phyloP scores from a whole-genome alignment of 2,329 filamentous ascomycete genomes.

The Trichoderma pleuroti region DNA sequence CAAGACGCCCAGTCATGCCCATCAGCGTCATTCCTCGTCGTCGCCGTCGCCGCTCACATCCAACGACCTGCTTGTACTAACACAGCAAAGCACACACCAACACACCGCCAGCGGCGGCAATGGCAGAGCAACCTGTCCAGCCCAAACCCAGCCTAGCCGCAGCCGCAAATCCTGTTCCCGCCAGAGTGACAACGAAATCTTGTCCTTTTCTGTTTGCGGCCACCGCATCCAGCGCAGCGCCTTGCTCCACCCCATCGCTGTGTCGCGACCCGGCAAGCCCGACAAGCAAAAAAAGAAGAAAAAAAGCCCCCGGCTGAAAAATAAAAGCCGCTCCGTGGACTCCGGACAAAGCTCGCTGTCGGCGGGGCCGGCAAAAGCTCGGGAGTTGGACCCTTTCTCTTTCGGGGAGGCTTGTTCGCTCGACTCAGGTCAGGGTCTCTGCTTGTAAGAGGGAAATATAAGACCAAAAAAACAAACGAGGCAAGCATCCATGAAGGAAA shows the following conservation, averaged over 20 bases:
- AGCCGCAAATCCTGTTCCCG: neutral
- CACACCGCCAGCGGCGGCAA: slow-evolving; percentile 11
- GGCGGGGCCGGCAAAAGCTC: slow-evolving; percentile 10
- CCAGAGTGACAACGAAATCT: neutral
- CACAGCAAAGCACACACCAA: neutral
- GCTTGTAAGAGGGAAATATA: neutral
- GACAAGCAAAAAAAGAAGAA: neutral
- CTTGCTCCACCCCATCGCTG: neutral
- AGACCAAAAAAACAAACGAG: neutral
- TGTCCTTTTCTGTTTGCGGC: slow-evolving; percentile 11
- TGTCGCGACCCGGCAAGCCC: slow-evolving; percentile 5
- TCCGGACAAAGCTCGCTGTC: slow-evolving; percentile 16
- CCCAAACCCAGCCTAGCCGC: neutral
- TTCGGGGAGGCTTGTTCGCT: neutral
- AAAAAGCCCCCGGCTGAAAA: neutral
- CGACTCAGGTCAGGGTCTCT: neutral
- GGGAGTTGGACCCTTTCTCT: neutral
- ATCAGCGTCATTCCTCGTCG: slow-evolving; percentile 11
- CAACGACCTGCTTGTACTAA: neutral
- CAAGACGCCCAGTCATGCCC: slow-evolving; percentile 8
- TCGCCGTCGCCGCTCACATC: slow-evolving; percentile 11
- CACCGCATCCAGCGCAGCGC: neutral
- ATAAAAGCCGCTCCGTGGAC: slow-evolving; percentile 20
- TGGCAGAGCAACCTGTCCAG: slow-evolving; percentile 1
- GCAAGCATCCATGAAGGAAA: neutral